Evolutionary conservation across 2,329 filamentous ascomycete genomes (phyloP).

Genomic region (Zymoseptoria tritici): DNA sequence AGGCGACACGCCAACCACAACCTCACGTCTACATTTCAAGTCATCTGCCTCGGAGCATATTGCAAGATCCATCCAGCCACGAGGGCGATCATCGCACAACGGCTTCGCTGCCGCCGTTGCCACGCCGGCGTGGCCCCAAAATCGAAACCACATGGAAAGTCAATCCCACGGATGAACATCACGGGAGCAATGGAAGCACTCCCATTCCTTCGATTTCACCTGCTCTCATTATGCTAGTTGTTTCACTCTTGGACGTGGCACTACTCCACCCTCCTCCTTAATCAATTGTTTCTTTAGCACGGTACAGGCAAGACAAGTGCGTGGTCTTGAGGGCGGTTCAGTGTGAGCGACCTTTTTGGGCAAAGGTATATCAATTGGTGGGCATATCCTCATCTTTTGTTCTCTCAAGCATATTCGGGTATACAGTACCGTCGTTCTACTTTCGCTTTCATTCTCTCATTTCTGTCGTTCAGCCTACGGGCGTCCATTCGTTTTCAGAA

Average conservation of each 20-base stretch:
- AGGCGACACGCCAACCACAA: background rate
- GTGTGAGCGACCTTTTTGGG: background rate
- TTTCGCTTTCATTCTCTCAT: background rate
- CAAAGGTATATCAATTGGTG: background rate
- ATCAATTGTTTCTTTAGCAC: background rate
- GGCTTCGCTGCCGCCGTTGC: background rate
- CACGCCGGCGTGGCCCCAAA: background rate
- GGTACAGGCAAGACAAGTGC: background rate
- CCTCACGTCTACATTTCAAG: background rate
- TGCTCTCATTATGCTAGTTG: background rate
- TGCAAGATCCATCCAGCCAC: background rate
- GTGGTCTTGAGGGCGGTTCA: background rate
- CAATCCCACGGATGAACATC: background rate
- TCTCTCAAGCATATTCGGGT: background rate
- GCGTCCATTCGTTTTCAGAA: background rate
- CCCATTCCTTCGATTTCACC: background rate
- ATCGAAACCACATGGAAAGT: background rate
- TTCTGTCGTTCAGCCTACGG: background rate
- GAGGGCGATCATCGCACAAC: background rate
- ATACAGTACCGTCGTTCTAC: background rate
- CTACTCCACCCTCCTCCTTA: background rate
- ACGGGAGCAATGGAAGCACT: background rate
- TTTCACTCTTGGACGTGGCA: background rate
- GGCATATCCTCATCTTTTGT: background rate
- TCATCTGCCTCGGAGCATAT: background rate